Evolutionary conservation across 352 stramenopile species (phyloP).

Genomic region (Thraustotheca clavata): DNA sequence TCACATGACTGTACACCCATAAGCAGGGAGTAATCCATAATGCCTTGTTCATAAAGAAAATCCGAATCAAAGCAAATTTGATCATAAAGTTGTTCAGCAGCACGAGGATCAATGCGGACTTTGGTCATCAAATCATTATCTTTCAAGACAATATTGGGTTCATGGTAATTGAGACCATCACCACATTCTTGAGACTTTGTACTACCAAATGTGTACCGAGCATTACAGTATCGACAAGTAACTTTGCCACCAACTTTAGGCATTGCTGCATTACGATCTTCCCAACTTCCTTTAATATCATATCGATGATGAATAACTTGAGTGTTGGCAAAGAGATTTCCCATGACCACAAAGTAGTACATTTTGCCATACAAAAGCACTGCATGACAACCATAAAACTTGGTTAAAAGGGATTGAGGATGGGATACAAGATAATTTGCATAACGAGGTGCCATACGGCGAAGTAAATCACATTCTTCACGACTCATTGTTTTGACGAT

Average conservation of each 20-base stretch:
- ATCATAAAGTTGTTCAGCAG: slow-evolving; percentile 79
- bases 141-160: slow-evolving; percentile 82
- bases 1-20: slow-evolving; percentile 86
- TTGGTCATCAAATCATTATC: slow-evolving; percentile 88
- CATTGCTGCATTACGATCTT: slow-evolving; percentile 79
- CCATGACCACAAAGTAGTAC: slow-evolving; percentile 92
- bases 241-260: slow-evolving; percentile 69
- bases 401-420: slow-evolving; percentile 73
- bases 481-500: slow-evolving; percentile 89
- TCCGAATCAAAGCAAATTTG: slow-evolving; percentile 84
- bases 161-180: slow-evolving; percentile 80
- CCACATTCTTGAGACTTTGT: slow-evolving; percentile 64
- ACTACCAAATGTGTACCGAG: slow-evolving; percentile 80
- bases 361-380: slow-evolving; percentile 86
- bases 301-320: slow-evolving; percentile 85
- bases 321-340: slow-evolving; percentile 82
- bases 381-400: slow-evolving; percentile 85
- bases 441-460: slow-evolving; percentile 81
- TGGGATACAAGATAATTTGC: slow-evolving; percentile 79
- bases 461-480: slow-evolving; percentile 78
- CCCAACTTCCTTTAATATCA: slow-evolving; percentile 89
- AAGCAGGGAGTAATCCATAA: slow-evolving; percentile 90
- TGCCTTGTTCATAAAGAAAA: slow-evolving; percentile 82
- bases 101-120: slow-evolving; percentile 64
- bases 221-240: slow-evolving; percentile 80